These are phyloP conservation scores for Cerrena zonata DNA, from an alignment of 1,284 basidiomycete species.

Conservation along the genomic window DNA sequence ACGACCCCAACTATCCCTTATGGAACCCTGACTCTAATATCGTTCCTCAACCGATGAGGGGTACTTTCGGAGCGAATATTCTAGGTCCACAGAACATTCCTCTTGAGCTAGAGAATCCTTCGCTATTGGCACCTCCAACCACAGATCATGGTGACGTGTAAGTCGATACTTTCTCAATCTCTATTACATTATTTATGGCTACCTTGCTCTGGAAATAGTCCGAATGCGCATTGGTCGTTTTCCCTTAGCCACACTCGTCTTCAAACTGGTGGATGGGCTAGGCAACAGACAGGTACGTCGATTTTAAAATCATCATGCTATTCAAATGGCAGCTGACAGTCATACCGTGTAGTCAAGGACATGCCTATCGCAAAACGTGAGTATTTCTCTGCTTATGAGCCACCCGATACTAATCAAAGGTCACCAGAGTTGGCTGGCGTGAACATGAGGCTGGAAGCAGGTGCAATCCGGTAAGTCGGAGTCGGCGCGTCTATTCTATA, in stretches of 20 bases:
- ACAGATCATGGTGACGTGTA: not conserved
- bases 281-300: constrained; percentile 54
- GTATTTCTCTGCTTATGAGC: constrained; percentile 7
- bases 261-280: constrained; percentile 67
- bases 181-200: not conserved
- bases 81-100: constrained; percentile 24
- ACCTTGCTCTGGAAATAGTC: constrained; percentile 25
- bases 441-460: constrained; percentile 63
- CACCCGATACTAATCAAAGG: not conserved
- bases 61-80: constrained; percentile 33
- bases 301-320: not conserved
- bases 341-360: constrained; percentile 33
- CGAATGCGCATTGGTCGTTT: constrained; percentile 68
- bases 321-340: not conserved
- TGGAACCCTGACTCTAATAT: constrained; percentile 23
- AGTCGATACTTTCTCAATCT: not conserved
- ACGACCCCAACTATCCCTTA: constrained; percentile 12
- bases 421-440: constrained; percentile 54
- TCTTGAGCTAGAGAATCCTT: constrained; percentile 41
- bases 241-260: constrained; percentile 62
- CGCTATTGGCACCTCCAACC: constrained; percentile 7
- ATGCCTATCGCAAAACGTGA: constrained; percentile 59
- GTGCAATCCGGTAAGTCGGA: constrained; percentile 49
- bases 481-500: not conserved
- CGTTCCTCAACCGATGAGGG: constrained; percentile 34